Evolutionary conservation across 139 green algal species (phyloP).

Genomic region (Micractinium sp.): DNA sequence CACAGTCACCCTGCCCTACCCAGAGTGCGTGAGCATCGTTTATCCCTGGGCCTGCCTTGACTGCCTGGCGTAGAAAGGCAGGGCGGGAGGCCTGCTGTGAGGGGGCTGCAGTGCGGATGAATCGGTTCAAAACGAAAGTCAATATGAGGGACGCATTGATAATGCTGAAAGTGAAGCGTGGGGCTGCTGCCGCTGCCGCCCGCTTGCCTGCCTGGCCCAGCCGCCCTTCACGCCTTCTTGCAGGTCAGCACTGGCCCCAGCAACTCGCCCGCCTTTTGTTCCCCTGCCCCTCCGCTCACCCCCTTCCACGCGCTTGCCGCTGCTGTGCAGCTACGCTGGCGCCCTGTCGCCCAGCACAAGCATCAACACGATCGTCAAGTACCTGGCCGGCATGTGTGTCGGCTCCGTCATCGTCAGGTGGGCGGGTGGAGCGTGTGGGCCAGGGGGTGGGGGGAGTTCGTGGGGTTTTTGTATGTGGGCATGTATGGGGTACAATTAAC

Average conservation of each 20-base stretch:
- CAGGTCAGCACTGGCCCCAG: too few species aligned
- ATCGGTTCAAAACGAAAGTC: too few species aligned
- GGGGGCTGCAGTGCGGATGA: too few species aligned
- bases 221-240: too few species aligned
- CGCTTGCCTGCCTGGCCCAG: too few species aligned
- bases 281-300: background rate
- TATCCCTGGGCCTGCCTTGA: too few species aligned
- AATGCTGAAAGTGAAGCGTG: too few species aligned
- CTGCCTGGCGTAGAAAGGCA: too few species aligned
- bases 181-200: too few species aligned
- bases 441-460: background rate
- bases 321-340: background rate
- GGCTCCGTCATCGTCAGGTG: background rate
- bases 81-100: too few species aligned
- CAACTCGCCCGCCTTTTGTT: background rate
- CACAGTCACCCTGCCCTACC: background rate
- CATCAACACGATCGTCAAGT: background rate
- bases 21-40: background rate
- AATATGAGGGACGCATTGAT: too few species aligned
- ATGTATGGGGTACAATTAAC: too few species aligned
- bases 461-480: background rate
- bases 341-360: background rate
- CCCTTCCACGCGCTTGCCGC: background rate
- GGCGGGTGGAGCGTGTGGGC: background rate
- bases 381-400: slow-evolving; percentile 11